Evolutionary conservation across 805 yeast species (phyloP).

Genomic region (Candida orba): DNA sequence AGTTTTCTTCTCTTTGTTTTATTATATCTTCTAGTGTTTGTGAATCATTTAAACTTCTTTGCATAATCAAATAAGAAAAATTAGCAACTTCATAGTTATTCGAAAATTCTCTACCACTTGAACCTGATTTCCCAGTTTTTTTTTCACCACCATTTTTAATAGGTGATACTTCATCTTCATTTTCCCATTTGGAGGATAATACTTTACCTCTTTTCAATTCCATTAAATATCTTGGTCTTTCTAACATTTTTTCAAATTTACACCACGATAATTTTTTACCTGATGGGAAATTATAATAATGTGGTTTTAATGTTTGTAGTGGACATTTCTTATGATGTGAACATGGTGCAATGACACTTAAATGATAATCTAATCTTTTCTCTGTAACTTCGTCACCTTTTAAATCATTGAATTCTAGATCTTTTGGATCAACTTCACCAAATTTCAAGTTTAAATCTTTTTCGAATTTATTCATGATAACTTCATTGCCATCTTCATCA

Average conservation of each 20-base stretch:
- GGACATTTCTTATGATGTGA: conserved; percentile 85
- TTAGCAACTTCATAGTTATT: conserved; percentile 63
- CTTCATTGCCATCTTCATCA: conserved; percentile 10
- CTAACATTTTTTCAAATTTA: conserved; percentile 60
- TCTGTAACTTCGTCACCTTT: conserved; percentile 14
- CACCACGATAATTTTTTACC: conserved; percentile 69
- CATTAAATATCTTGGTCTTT: conserved; percentile 70
- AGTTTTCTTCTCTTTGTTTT: conserved; percentile 27
- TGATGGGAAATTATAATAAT: conserved; percentile 45
- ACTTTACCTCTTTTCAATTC: conserved; percentile 80
- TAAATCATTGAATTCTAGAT: conserved; percentile 30
- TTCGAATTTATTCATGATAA: conserved; percentile 1
- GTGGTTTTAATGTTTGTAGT: conserved; percentile 69
- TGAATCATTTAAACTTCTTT: conserved; percentile 44
- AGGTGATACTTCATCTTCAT: conserved; percentile 32
- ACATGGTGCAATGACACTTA: conserved; percentile 82
- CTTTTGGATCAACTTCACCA: conserved; percentile 38
- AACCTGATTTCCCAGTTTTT: conserved; percentile 33
- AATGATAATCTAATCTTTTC: conserved; percentile 32
- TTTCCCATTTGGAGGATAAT: conserved; percentile 65
- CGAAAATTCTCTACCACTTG: conserved; percentile 71
- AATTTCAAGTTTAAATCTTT: conserved; percentile 30
- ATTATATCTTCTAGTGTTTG: conserved; percentile 36
- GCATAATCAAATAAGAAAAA: conserved; percentile 66
- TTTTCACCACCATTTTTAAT: conserved; percentile 27